Evolutionary conservation across 305 asterid genomes (phyloP).

Genomic region (Fraxinus baroniana): DNA sequence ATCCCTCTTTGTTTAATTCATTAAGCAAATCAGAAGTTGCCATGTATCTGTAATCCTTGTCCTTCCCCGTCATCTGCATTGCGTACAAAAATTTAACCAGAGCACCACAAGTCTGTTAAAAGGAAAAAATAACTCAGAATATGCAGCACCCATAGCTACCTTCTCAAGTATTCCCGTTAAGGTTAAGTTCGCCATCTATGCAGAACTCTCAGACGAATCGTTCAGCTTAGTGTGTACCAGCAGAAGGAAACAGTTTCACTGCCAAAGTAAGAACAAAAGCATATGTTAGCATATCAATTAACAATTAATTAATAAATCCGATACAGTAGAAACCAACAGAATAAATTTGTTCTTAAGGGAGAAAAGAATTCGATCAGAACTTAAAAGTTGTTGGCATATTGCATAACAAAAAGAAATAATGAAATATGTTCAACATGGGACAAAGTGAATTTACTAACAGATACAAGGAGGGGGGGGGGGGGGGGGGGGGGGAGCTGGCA

Average conservation of each 20-base stretch:
- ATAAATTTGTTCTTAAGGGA: neutral
- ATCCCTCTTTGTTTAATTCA: conserved; percentile 87
- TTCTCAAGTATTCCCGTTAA: conserved; percentile 81
- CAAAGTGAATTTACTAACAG: neutral
- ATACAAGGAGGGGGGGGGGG: neutral
- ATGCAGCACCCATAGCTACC: conserved; percentile 39
- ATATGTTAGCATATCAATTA: neutral
- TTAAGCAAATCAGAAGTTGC: conserved; percentile 97
- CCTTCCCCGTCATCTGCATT: conserved; percentile 96
- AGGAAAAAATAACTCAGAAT: conserved; percentile 12
- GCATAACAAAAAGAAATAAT: neutral
- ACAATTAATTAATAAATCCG: neutral
- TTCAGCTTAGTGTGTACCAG: conserved; percentile 22
- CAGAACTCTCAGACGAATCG: conserved; percentile 15
- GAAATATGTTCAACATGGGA: neutral
- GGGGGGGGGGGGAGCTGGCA: too few relatives aligned
- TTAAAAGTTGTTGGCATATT: neutral
- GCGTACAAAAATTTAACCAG: conserved; percentile 3
- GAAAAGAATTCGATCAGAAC: neutral
- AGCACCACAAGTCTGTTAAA: neutral
- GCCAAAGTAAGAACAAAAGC: neutral
- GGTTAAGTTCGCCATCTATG: conserved; percentile 69
- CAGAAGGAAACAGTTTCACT: conserved; percentile 21
- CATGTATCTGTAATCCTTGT: conserved; percentile 96
- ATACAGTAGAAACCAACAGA: neutral